These are phyloP conservation scores for Fistulifera pelliculosa DNA, from an alignment of 108 stramenopile species.

Conservation along the genomic window DNA sequence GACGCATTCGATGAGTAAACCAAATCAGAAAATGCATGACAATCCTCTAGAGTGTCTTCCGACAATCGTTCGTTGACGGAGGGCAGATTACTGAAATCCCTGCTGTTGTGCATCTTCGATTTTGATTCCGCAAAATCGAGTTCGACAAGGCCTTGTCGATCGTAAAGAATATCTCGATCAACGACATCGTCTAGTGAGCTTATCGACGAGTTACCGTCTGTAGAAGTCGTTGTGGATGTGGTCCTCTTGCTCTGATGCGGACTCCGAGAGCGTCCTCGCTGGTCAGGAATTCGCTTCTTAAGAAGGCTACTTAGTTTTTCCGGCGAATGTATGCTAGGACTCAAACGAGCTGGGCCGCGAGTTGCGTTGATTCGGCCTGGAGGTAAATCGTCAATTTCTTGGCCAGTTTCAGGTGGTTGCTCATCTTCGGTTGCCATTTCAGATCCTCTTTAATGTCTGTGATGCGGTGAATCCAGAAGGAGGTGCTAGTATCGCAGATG, in stretches of 20 bases:
- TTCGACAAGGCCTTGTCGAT: slow-evolving; percentile 35
- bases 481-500: too few relatives aligned
- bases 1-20: slow-evolving; percentile 11
- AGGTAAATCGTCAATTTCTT: slow-evolving; percentile 8
- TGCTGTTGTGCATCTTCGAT: not conserved
- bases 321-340: not conserved
- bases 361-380: slow-evolving; percentile 15
- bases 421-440: too few relatives aligned
- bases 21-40: slow-evolving; percentile 55
- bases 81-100: slow-evolving; percentile 22
- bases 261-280: slow-evolving; percentile 1
- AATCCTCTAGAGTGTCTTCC: slow-evolving; percentile 66
- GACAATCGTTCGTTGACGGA: slow-evolving; percentile 54
- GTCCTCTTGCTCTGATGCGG: not conserved
- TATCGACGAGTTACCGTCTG: slow-evolving; percentile 29
- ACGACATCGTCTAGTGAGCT: slow-evolving; percentile 34
- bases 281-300: not conserved
- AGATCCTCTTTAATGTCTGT: too few relatives aligned
- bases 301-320: not conserved
- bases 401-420: not conserved
- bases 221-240: slow-evolving; percentile 1
- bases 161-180: slow-evolving; percentile 33
- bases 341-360: slow-evolving; percentile 4
- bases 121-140: slow-evolving; percentile 9
- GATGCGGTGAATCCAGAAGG: too few relatives aligned